Evolutionary conservation across 345 rosid genomes (phyloP).

Genomic region (Angophora floribunda): DNA sequence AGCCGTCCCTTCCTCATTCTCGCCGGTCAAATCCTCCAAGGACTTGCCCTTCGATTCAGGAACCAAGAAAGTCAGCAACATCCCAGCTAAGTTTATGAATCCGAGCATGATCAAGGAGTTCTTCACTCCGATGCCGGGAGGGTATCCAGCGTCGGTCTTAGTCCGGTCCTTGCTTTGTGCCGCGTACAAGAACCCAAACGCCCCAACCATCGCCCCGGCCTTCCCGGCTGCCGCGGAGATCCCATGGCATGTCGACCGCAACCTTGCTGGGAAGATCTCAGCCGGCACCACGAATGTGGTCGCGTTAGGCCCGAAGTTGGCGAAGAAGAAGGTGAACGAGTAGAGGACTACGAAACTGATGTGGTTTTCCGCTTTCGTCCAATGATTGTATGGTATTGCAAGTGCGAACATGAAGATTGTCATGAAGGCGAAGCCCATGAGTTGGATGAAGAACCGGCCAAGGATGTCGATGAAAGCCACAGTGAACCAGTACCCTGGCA

Average conservation of each 20-base stretch:
- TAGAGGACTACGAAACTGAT: conserved; percentile 52
- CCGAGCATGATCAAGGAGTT: conserved; percentile 20
- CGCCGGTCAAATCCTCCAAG: conserved; percentile 18
- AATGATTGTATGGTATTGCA: conserved; percentile 64
- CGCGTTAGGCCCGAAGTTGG: conserved; percentile 78
- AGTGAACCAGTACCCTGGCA: conserved; percentile 67
- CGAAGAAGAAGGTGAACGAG: conserved; percentile 64
- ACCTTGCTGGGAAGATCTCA: conserved; percentile 71
- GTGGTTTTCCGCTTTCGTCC: conserved; percentile 36
- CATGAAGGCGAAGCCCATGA: conserved; percentile 56
- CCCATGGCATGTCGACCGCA: conserved; percentile 78
- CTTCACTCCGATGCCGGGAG: conserved; percentile 18
- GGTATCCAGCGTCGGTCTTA: conserved; percentile 13
- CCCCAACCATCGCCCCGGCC: conserved; percentile 65
- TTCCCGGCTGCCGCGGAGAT: conserved; percentile 68
- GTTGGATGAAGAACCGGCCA: conserved; percentile 45
- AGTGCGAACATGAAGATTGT: conserved; percentile 49
- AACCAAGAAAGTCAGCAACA: conserved; percentile 9
- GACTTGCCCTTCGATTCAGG: conserved; percentile 23
- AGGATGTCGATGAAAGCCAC: conserved; percentile 29
- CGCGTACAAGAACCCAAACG: conserved; percentile 61
- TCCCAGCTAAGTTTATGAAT: conserved; percentile 3
- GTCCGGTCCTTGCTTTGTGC: conserved; percentile 7
- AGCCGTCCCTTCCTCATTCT: conserved; percentile 4
- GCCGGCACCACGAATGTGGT: conserved; percentile 74